These are phyloP conservation scores for Talaromyces proteolyticus DNA, from an alignment of 495 filamentous ascomycete genomes.

Conservation along the genomic window DNA sequence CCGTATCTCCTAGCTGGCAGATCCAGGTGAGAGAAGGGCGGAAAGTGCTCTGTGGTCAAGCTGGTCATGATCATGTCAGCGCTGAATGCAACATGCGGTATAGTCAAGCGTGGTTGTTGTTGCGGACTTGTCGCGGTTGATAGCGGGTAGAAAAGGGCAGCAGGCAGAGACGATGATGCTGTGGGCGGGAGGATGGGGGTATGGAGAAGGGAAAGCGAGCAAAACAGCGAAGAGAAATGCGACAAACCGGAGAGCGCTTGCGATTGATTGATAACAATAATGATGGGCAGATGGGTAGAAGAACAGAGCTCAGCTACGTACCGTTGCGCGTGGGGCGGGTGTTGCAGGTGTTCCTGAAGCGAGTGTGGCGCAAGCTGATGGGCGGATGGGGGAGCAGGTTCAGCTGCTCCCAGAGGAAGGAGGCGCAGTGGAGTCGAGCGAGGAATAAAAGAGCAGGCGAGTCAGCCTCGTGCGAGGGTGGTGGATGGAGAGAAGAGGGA, in stretches of 20 bases:
- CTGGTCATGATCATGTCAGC: slow-evolving; percentile 67
- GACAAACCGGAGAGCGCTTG: background rate
- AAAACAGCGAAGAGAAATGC: slow-evolving; percentile 10
- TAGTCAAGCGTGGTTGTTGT: too few relatives aligned
- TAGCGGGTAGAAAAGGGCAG: background rate
- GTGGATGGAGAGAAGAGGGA: too few relatives aligned
- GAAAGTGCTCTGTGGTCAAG: slow-evolving; percentile 57
- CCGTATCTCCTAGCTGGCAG: slow-evolving; percentile 28
- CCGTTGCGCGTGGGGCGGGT: slow-evolving; percentile 42
- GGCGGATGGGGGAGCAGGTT: slow-evolving; percentile 17
- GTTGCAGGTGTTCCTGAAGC: slow-evolving; percentile 23
- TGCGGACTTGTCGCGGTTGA: background rate
- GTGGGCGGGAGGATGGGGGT: too few relatives aligned
- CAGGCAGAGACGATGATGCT: slow-evolving; percentile 13
- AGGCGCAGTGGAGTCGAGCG: slow-evolving; percentile 3
- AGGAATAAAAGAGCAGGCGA: background rate
- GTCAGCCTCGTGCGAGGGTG: slow-evolving; percentile 6
- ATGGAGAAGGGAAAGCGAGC: slow-evolving; percentile 10
- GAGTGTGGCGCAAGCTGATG: slow-evolving; percentile 48
- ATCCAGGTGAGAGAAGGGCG: slow-evolving; percentile 42
- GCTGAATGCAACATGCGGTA: too few relatives aligned
- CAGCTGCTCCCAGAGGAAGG: slow-evolving; percentile 22
- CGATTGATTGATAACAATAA: background rate
- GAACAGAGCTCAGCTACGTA: background rate
- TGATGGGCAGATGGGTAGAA: background rate